phyloP scores from a whole-genome alignment of 208 protist species.

The Perkinsela sp. region DNA sequence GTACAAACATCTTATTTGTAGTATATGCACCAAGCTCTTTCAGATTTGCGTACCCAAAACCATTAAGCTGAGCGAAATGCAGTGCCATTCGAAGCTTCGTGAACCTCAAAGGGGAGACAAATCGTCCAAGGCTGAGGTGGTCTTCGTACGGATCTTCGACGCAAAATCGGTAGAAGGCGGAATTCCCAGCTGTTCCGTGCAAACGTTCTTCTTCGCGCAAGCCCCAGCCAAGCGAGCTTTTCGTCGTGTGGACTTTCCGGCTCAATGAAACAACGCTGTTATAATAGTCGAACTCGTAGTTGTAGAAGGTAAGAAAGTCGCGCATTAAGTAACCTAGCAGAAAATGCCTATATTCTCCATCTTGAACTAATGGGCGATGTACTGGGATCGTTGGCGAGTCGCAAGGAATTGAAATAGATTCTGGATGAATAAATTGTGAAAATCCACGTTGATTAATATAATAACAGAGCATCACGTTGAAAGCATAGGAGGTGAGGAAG shows the following conservation, averaged over 20 bases:
- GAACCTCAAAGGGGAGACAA: constrained; percentile 47
- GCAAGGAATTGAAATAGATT: constrained; percentile 9
- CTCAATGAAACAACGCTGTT: constrained; percentile 31
- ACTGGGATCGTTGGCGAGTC: constrained; percentile 13
- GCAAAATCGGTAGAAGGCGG: constrained; percentile 37
- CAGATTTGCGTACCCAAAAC: background rate
- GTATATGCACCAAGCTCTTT: background rate
- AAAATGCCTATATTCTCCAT: constrained; percentile 5
- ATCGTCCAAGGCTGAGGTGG: constrained; percentile 48
- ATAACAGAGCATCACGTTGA: constrained; percentile 50
- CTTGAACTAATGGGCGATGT: constrained; percentile 9
- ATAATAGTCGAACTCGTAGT: constrained; percentile 24
- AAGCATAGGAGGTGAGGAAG: constrained; percentile 54
- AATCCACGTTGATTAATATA: constrained; percentile 25
- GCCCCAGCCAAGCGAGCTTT: constrained; percentile 34
- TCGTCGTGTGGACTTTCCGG: constrained; percentile 11
- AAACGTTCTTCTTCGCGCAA: constrained; percentile 30
- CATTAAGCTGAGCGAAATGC: background rate
- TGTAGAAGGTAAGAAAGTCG: constrained; percentile 43
- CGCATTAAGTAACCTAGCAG: constrained; percentile 22
- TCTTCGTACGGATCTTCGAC: constrained; percentile 66
- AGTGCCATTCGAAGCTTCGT: constrained; percentile 17
- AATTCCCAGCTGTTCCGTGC: constrained; percentile 30
- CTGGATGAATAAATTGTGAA: constrained; percentile 19
- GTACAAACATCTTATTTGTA: background rate